Percentiles rank a stretch among this genome's conserved stretches.
These are phyloP conservation scores for Talaromyces amestolkiae DNA, from an alignment of 2,329 filamentous ascomycete genomes.

Conservation along the genomic window DNA sequence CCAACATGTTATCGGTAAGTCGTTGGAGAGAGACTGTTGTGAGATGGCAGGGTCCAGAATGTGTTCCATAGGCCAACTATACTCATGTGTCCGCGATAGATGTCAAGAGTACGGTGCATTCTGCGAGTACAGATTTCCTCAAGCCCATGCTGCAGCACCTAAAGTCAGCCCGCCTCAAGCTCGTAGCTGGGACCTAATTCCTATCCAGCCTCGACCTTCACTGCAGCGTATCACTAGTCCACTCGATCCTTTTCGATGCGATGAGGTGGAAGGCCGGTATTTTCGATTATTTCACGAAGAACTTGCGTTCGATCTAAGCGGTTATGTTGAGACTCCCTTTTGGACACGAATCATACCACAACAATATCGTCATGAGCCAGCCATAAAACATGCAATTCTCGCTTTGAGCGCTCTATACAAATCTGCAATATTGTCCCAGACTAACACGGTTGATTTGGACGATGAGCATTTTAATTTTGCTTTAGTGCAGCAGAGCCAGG, in stretches of 20 bases:
- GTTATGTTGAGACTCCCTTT: not conserved
- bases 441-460: not conserved
- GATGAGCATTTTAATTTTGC: not conserved
- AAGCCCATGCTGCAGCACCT: not conserved
- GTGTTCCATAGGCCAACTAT: no score
- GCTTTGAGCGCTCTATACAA: not conserved
- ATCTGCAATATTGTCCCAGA: not conserved
- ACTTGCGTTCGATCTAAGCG: conserved; percentile 1
- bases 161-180: not conserved
- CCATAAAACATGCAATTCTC: not conserved
- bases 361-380: not conserved
- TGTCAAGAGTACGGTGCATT: not conserved
- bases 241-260: not conserved
- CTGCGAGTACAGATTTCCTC: not conserved
- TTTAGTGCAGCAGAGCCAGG: not conserved
- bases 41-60: no score
- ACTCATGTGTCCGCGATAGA: not conserved
- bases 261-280: not conserved
- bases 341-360: conserved; percentile 1
- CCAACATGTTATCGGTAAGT: conserved; percentile 6
- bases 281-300: not conserved
- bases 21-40: not conserved
- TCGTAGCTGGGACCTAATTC: not conserved
- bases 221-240: not conserved
- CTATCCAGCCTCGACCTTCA: not conserved